Evolutionary conservation across 768 basidiomycete genomes (phyloP), one percentile per base, ranked within the genome.

Genomic region (Strobilomyces confusus): DNA sequence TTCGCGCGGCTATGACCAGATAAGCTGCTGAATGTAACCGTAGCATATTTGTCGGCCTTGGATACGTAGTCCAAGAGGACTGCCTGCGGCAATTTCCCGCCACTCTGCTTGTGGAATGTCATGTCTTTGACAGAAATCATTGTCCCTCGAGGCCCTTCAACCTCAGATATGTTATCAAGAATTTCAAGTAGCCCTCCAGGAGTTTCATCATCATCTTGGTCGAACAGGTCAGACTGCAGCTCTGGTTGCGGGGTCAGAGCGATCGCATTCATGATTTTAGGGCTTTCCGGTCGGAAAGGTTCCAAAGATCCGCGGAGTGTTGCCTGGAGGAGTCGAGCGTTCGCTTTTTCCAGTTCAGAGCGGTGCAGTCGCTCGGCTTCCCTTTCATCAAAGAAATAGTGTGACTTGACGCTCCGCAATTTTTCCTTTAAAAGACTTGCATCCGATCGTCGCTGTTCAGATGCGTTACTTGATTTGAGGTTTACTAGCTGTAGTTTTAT

Each of bases 81-180:
- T 15, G 66, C 72, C 68, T 89, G 94, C 11, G 95, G 92, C 14
- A 87, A 86, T 37, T 82, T 84, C 33, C 89, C 87, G 34, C 89
- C 84, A 77, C 85, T 86, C 63, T 89, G 83, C 70, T 90, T 95
- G 2, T 92, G 89, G 23, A 92, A 73, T 2, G 82, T 65, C 85
- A 98, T 87, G 55, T 93, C 83, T 25, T 85, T 77, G 57, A 86
- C 63, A 25, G 58, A 68, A 44, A 87, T 72, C 6, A 77, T 78
- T 9, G 72, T 75, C 14, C 86, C 88, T 48, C 75, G 67, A 11
- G 74, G 67, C 19, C 79, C 82, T n/a, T 77, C 75, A 57, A 81
- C 81, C n/a, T 74, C 79, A 7, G 72, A 64, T 13, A 84, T 80
- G 48, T 77, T 77, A 22, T 94, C 88, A 42, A 95, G 75, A 46